A percentile compares a stretch with the other conserved stretches of the same genome.
phyloP scores from a whole-genome alignment of 2,329 filamentous ascomycete genomes.

The Arthrobotrys sinensis region DNA sequence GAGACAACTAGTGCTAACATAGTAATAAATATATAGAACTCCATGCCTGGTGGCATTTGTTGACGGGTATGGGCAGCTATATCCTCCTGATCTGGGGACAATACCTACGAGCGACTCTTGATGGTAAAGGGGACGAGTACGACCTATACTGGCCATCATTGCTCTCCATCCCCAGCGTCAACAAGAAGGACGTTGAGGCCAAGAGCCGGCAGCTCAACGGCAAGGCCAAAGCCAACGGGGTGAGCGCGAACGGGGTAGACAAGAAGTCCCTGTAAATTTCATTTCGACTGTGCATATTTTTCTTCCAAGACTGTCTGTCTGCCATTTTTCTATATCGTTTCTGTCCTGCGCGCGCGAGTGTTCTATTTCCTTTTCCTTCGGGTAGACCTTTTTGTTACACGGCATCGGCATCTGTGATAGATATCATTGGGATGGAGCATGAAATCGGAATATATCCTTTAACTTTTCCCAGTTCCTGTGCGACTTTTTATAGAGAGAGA shows the following conservation, averaged over 20 bases:
- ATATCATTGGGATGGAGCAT: conserved; percentile 10
- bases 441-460: conserved; percentile 14
- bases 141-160: conserved; percentile 79
- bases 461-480: background rate
- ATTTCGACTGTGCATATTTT: conserved; percentile 10
- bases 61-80: conserved; percentile 87
- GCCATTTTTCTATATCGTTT: background rate
- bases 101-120: conserved; percentile 83
- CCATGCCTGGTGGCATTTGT: conserved; percentile 75
- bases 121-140: conserved; percentile 80
- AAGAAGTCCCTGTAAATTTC: conserved; percentile 48
- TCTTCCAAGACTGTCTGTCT: background rate
- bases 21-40: conserved; percentile 64
- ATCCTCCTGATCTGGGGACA: conserved; percentile 84
- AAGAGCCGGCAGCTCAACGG: conserved; percentile 34
- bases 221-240: conserved; percentile 22
- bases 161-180: conserved; percentile 71
- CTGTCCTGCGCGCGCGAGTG: conserved; percentile 2
- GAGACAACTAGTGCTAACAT: background rate
- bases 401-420: conserved; percentile 26
- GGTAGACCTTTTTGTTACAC: conserved; percentile 22
- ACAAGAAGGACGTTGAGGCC: conserved; percentile 36
- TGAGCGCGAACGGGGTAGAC: conserved; percentile 32
- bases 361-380: conserved; percentile 1
- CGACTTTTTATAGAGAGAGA: conserved; percentile 10